Conservation (phyloP, 495 filamentous ascomycete species). For the Penicillium malachiteum region DNA sequence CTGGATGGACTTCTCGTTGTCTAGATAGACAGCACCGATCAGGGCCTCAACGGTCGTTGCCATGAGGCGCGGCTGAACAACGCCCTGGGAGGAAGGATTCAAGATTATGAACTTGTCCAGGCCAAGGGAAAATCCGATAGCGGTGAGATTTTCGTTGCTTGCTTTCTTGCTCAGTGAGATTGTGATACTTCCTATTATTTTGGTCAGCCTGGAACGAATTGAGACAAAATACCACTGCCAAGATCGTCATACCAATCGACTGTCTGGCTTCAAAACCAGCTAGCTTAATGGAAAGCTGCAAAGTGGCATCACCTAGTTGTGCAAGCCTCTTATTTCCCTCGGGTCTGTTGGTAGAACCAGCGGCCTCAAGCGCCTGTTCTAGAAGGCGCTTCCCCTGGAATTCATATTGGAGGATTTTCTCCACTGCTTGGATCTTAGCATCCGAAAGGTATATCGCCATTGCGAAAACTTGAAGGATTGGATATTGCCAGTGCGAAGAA, state of each 20-base stretch:
- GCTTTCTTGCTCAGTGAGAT: background rate
- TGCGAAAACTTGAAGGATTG: no score
- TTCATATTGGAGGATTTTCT: background rate
- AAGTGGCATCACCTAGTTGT: background rate
- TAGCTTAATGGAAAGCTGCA: background rate
- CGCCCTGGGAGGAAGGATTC: background rate
- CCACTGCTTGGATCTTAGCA: background rate
- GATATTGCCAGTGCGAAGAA: no score
- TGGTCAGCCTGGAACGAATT: background rate
- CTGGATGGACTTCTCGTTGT: constrained; percentile 1
- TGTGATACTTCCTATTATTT: background rate
- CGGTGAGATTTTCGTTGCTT: background rate
- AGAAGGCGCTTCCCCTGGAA: background rate
- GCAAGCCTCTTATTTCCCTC: background rate
- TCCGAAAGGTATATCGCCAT: no score
- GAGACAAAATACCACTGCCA: background rate
- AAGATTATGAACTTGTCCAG: background rate
- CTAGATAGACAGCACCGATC: constrained; percentile 11
- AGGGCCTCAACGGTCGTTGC: constrained; percentile 13
- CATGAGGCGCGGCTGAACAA: background rate
- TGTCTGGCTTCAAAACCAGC: background rate
- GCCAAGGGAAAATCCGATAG: background rate
- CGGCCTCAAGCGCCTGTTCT: background rate
- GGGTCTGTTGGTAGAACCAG: background rate
- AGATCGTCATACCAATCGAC: background rate